Percentiles rank a stretch among this genome's conserved stretches.
These are phyloP conservation scores for Lolium rigidum DNA, from an alignment of 176 grass and related monocot species.

Conservation along the genomic window DNA sequence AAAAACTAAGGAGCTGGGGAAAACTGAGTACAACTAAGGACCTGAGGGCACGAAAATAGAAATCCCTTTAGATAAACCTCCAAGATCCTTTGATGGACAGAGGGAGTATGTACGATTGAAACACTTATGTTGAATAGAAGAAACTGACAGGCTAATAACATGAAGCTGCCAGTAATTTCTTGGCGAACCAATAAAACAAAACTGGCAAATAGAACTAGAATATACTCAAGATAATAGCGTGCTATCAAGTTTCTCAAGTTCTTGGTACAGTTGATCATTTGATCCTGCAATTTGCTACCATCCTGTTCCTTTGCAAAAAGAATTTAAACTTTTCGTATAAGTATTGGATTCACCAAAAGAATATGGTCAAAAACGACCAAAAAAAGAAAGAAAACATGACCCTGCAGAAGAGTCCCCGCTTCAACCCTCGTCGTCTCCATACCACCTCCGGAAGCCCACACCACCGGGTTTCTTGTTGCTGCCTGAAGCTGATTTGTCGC, in stretches of 20 bases:
- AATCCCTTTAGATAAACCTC: too few species aligned
- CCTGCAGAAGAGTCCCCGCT: background rate
- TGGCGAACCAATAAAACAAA: background rate
- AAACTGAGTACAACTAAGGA: too few species aligned
- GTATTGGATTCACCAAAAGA: background rate
- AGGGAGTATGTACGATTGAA: background rate
- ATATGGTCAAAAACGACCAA: background rate
- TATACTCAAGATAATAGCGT: background rate
- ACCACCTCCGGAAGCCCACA: conserved; percentile 52
- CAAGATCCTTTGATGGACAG: too few species aligned
- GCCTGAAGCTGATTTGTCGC: background rate
- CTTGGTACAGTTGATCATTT: conserved; percentile 23
- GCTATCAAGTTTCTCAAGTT: background rate
- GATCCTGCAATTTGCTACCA: conserved; percentile 4
- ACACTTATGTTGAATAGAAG: background rate
- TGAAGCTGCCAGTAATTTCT: background rate
- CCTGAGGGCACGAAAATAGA: too few species aligned
- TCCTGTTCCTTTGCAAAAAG: conserved; percentile 4
- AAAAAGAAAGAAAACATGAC: conserved; percentile 24
- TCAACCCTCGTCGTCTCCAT: conserved; percentile 16
- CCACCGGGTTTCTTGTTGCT: background rate
- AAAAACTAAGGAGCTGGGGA: too few species aligned
- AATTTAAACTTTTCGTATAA: background rate
- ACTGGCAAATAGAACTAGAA: background rate
- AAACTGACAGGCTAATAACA: background rate